A percentile compares a stretch with the other conserved stretches of the same genome.
phyloP scores from a whole-genome alignment of 2,329 filamentous ascomycete species.

The Rhexocercosporidium sp. region DNA sequence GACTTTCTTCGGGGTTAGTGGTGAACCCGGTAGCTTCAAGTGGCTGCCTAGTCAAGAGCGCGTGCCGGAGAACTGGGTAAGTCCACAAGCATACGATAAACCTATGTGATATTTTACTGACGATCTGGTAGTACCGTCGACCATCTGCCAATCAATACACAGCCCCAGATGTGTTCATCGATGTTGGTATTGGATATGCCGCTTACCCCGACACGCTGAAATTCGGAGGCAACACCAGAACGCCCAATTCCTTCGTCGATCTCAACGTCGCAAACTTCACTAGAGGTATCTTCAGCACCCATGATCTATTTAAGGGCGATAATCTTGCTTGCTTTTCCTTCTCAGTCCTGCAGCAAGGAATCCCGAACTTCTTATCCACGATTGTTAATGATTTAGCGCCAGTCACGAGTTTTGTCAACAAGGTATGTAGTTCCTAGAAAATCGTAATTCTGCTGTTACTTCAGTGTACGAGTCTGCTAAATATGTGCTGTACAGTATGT shows the following conservation, averaged over 20 bases:
- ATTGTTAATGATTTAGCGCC: background rate
- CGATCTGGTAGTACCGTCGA: slow-evolving; percentile 2
- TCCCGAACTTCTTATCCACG: background rate
- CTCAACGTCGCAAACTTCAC: slow-evolving; percentile 50
- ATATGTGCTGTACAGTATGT: background rate
- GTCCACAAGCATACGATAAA: background rate
- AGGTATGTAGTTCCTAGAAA: background rate
- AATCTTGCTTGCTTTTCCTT: background rate
- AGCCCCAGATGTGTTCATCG: slow-evolving; percentile 5
- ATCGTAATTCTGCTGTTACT: background rate
- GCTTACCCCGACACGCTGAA: slow-evolving; percentile 20
- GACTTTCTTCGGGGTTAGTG: too few species aligned
- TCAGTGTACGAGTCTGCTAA: slow-evolving; percentile 30
- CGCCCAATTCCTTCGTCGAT: slow-evolving; percentile 56
- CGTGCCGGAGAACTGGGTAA: slow-evolving; percentile 8
- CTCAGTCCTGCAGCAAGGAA: background rate
- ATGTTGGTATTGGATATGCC: background rate
- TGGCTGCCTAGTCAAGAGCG: slow-evolving; percentile 8
- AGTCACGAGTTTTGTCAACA: background rate
- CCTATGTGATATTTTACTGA: background rate
- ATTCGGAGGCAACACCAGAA: slow-evolving; percentile 58
- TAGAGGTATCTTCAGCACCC: slow-evolving; percentile 46
- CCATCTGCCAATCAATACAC: slow-evolving; percentile 3
- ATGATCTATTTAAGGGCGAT: slow-evolving; percentile 49
- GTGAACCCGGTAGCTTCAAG: too few species aligned